Conservation (phyloP, 2,329 filamentous ascomycete genomes). For the Alternaria triticimaculans region DNA sequence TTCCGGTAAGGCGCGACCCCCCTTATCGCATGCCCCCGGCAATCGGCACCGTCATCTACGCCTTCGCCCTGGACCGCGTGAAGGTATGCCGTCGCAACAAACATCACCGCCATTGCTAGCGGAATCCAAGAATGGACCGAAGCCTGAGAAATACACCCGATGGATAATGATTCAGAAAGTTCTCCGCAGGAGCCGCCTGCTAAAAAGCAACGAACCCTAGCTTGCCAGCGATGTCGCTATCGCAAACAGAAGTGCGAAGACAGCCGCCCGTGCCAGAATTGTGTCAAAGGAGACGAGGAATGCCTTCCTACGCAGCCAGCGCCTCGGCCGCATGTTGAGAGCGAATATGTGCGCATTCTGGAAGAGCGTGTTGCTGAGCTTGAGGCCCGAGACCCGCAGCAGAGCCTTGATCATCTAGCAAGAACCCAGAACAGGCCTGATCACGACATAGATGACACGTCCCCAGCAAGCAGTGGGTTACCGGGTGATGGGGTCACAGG, state of each 20-base stretch:
- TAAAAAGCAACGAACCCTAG: constrained; percentile 46
- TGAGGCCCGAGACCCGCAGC: constrained; percentile 21
- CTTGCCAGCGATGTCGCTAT: constrained; percentile 60
- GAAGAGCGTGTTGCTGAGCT: constrained; percentile 25
- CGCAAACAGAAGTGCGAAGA: constrained; percentile 36
- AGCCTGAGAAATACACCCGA: neutral
- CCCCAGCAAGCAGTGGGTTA: neutral
- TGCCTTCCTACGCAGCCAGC: constrained; percentile 55
- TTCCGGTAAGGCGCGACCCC: neutral
- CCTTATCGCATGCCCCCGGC: neutral
- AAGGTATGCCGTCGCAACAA: neutral
- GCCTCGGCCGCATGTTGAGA: constrained; percentile 16
- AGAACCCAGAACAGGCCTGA: neutral
- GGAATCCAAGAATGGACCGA: neutral
- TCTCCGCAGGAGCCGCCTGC: constrained; percentile 13
- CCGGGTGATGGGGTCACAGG: neutral
- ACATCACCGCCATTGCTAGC: neutral
- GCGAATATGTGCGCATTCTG: constrained; percentile 26
- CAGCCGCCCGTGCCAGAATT: constrained; percentile 55
- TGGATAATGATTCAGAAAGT: neutral
- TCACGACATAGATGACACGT: neutral
- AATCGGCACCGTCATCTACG: neutral
- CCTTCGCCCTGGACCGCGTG: neutral
- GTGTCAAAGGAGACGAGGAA: constrained; percentile 77
- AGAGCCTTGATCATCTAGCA: constrained; percentile 20